These are phyloP conservation scores for Cucurbita ficifolia DNA, from an alignment of 306 rosid genomes.

Conservation along the genomic window DNA sequence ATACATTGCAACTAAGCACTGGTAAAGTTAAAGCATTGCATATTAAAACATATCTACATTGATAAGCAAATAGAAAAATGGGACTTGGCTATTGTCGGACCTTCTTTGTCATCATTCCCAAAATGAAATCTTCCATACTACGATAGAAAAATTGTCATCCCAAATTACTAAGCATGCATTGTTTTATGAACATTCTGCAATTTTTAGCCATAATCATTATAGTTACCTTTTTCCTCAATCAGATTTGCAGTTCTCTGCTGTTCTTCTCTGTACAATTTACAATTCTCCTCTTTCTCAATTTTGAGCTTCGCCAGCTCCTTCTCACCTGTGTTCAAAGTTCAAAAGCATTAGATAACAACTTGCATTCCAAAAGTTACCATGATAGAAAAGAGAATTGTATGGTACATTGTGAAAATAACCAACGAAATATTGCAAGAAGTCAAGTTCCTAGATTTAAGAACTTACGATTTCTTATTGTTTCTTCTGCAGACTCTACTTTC, in stretches of 20 bases:
- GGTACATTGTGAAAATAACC: background rate
- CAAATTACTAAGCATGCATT: background rate
- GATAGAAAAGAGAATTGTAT: background rate
- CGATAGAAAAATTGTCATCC: background rate
- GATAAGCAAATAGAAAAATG: background rate
- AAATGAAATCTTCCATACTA: background rate
- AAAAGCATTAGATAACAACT: conserved; percentile 10
- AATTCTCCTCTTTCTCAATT: conserved; percentile 37
- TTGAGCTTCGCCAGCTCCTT: conserved; percentile 46
- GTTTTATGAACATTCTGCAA: background rate
- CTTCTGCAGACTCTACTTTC: conserved; percentile 51
- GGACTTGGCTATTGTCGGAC: background rate
- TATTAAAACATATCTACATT: background rate
- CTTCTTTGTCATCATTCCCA: background rate
- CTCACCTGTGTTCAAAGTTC: conserved; percentile 37
- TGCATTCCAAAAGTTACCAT: background rate
- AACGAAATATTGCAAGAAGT: background rate
- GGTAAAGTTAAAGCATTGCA: background rate
- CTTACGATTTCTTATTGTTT: conserved; percentile 50
- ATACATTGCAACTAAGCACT: background rate
- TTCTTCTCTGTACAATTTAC: conserved; percentile 38
- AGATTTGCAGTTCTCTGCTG: conserved; percentile 34
- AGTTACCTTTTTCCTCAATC: conserved; percentile 52
- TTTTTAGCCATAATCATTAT: background rate
- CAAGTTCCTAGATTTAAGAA: background rate